These are phyloP conservation scores for Fusarium sp. DNA, from an alignment of 2,329 filamentous ascomycete species.

Conservation along the genomic window DNA sequence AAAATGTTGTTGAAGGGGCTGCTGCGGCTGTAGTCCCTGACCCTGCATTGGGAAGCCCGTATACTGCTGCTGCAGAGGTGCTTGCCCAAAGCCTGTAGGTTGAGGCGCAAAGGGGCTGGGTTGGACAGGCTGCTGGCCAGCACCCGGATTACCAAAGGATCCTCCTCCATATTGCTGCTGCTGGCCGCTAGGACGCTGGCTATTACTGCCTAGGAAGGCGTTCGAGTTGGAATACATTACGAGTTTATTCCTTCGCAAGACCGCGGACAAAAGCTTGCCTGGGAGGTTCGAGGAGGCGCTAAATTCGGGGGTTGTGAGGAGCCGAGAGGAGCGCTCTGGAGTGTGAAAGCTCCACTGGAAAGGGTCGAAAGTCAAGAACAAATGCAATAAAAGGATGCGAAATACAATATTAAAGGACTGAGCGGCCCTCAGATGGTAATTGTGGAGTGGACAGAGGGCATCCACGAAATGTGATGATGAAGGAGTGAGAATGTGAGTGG, in stretches of 20 bases:
- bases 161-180: slow-evolving; percentile 59
- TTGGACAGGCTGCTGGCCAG: slow-evolving; percentile 56
- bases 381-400: slow-evolving; percentile 25
- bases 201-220: slow-evolving; percentile 82
- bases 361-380: neutral
- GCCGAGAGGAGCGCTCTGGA: slow-evolving; percentile 1
- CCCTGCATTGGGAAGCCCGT: slow-evolving; percentile 67
- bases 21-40: slow-evolving; percentile 64
- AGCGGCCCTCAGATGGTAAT: slow-evolving; percentile 20
- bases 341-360: slow-evolving; percentile 15
- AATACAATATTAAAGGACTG: slow-evolving; percentile 34
- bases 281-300: slow-evolving; percentile 22
- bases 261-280: slow-evolving; percentile 26
- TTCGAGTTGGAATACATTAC: slow-evolving; percentile 91
- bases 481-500: slow-evolving; percentile 24
- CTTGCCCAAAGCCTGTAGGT: slow-evolving; percentile 67
- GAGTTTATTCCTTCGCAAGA: slow-evolving; percentile 21
- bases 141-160: slow-evolving; percentile 56
- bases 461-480: slow-evolving; percentile 29
- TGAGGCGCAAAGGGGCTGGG: slow-evolving; percentile 66
- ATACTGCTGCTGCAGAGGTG: slow-evolving; percentile 63
- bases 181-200: slow-evolving; percentile 72
- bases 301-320: slow-evolving; percentile 32
- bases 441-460: slow-evolving; percentile 20
- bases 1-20: slow-evolving; percentile 71